Evolutionary conservation across 192 early-diverging fungal species (phyloP).

Genomic region (Entomortierella parvispora): DNA sequence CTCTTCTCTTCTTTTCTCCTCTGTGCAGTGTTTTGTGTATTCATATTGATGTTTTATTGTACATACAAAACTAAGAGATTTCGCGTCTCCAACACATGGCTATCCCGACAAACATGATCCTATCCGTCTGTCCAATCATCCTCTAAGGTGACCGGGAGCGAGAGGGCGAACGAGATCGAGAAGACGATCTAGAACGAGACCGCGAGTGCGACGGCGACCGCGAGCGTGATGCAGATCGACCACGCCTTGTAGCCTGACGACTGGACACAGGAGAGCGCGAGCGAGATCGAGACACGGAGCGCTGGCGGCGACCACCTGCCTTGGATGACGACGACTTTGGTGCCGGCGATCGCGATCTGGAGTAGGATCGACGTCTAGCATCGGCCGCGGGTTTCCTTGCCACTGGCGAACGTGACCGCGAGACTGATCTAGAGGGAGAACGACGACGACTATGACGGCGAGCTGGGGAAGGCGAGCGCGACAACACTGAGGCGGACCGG

Average conservation of each 20-base stretch:
- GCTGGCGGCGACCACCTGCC: too few species aligned
- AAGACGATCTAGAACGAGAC: conserved; percentile 19
- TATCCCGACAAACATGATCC: too few species aligned
- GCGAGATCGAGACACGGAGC: conserved; percentile 35
- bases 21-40: too few species aligned
- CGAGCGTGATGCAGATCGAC: conserved; percentile 13
- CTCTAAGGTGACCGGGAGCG: conserved; percentile 15
- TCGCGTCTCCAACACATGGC: too few species aligned
- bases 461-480: background rate
- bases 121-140: background rate
- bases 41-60: too few species aligned
- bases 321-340: background rate
- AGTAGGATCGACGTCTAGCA: conserved; percentile 5
- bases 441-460: too few species aligned
- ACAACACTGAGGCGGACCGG: background rate
- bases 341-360: conserved; percentile 2
- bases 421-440: conserved; percentile 20
- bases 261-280: conserved; percentile 24
- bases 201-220: conserved; percentile 22
- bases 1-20: too few species aligned
- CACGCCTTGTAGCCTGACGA: background rate
- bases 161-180: conserved; percentile 4
- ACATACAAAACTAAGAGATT: too few species aligned
- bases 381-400: background rate
- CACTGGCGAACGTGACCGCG: conserved; percentile 20